A percentile compares a stretch with the other conserved stretches of the same genome.
phyloP scores from a whole-genome alignment of 108 stramenopile genomes.

The Nitzschia palea region DNA sequence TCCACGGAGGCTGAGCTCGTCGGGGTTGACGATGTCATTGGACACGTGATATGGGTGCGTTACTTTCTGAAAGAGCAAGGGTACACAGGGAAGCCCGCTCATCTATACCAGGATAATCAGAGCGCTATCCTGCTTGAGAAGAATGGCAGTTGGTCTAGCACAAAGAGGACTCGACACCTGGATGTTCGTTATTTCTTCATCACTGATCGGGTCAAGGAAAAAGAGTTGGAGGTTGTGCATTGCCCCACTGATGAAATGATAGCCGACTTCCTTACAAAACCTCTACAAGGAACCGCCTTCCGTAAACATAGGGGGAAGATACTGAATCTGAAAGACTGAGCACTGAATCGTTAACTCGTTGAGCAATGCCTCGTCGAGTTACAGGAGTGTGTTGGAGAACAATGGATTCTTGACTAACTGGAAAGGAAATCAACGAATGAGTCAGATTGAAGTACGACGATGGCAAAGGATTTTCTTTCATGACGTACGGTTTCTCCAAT shows the following conservation, averaged over 20 bases:
- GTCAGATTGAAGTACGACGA: too few relatives aligned
- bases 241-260: slow-evolving; percentile 39
- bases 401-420: too few relatives aligned
- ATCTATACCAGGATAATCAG: slow-evolving; percentile 15
- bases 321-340: too few relatives aligned
- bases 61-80: slow-evolving; percentile 52
- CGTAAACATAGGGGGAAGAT: too few relatives aligned
- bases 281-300: too few relatives aligned
- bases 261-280: too few relatives aligned
- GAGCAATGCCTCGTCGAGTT: too few relatives aligned
- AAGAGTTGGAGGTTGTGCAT: slow-evolving; percentile 29
- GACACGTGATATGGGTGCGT: slow-evolving; percentile 32
- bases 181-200: slow-evolving; percentile 45
- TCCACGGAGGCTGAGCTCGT: slow-evolving; percentile 39
- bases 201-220: slow-evolving; percentile 28
- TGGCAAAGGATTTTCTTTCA: too few relatives aligned
- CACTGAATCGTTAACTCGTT: too few relatives aligned
- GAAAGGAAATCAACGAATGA: too few relatives aligned
- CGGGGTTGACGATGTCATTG: slow-evolving; percentile 28
- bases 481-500: too few relatives aligned
- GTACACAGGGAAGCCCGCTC: slow-evolving; percentile 15
- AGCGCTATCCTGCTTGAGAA: slow-evolving; percentile 13
- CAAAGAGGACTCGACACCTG: slow-evolving; percentile 33
- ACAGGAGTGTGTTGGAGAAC: too few relatives aligned
- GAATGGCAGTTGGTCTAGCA: slow-evolving; percentile 36